Percentiles rank a stretch among this genome's conserved stretches.
Conservation (phyloP, 441 rosid genomes). For the Gossypium gossypioides region DNA sequence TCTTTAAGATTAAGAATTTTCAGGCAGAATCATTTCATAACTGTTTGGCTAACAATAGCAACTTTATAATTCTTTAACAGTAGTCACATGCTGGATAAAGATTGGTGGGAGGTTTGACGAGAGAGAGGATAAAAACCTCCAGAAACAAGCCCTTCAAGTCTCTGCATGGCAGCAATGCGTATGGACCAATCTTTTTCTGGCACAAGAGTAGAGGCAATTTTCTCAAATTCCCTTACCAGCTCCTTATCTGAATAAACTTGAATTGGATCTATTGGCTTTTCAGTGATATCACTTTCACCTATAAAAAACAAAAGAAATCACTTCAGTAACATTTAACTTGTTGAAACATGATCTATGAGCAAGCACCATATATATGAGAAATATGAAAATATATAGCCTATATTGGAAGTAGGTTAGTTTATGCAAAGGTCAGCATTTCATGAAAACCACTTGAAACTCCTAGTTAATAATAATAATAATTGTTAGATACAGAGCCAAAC, state of each 20-base stretch:
- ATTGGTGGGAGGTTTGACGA: neutral
- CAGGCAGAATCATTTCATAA: neutral
- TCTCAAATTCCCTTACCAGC: constrained; percentile 83
- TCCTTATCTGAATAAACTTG: constrained; percentile 91
- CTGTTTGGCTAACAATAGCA: neutral
- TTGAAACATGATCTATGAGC: neutral
- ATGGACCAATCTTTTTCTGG: constrained; percentile 98
- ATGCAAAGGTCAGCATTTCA: neutral
- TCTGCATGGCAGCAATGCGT: constrained; percentile 95
- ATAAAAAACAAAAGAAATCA: constrained; percentile 12
- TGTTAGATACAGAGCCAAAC: constrained; percentile 28
- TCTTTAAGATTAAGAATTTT: neutral
- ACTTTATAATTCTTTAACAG: neutral
- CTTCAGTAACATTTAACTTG: neutral
- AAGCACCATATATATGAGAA: neutral
- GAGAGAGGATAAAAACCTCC: constrained; percentile 52
- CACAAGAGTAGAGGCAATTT: constrained; percentile 68
- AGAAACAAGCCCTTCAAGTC: constrained; percentile 83
- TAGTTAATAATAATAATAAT: neutral
- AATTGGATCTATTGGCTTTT: constrained; percentile 69
- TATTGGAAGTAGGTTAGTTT: neutral
- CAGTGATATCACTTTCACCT: constrained; percentile 73
- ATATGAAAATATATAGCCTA: neutral
- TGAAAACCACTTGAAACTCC: neutral
- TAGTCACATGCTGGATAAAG: neutral